phyloP scores from a whole-genome alignment of 1,139 yeast genomes.

The Hanseniaspora gamundiae region DNA sequence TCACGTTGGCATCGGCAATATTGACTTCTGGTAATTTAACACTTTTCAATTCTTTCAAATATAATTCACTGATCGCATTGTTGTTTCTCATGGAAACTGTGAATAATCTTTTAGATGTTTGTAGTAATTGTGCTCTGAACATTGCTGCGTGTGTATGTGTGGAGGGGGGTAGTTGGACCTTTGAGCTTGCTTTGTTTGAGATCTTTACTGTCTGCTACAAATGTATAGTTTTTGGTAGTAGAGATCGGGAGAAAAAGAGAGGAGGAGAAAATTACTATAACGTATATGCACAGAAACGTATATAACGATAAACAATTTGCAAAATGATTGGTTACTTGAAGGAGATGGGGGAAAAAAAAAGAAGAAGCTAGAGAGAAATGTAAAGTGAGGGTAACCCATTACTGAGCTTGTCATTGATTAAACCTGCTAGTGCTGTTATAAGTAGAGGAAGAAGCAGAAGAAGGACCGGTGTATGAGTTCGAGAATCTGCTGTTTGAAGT shows the following conservation, averaged over 20 bases:
- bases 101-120: conserved; percentile 7
- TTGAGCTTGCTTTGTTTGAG: background rate
- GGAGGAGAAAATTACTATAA: background rate
- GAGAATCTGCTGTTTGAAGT: no score
- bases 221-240: no score
- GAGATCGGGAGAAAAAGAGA: no score
- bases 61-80: conserved; percentile 70
- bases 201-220: no score
- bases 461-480: no score
- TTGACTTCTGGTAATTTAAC: conserved; percentile 76
- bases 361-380: no score
- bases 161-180: background rate
- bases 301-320: background rate
- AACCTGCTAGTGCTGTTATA: no score
- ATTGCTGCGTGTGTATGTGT: background rate
- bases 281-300: background rate
- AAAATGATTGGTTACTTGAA: background rate
- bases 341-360: background rate
- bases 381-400: no score
- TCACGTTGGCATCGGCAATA: conserved; percentile 65
- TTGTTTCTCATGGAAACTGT: conserved; percentile 9
- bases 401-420: no score
- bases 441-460: no score
- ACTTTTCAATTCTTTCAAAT: conserved; percentile 74
- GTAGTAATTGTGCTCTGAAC: conserved; percentile 5